These are phyloP conservation scores for Backusella morwellensis DNA, from an alignment of 192 early-diverging fungal species.

Conservation along the genomic window DNA sequence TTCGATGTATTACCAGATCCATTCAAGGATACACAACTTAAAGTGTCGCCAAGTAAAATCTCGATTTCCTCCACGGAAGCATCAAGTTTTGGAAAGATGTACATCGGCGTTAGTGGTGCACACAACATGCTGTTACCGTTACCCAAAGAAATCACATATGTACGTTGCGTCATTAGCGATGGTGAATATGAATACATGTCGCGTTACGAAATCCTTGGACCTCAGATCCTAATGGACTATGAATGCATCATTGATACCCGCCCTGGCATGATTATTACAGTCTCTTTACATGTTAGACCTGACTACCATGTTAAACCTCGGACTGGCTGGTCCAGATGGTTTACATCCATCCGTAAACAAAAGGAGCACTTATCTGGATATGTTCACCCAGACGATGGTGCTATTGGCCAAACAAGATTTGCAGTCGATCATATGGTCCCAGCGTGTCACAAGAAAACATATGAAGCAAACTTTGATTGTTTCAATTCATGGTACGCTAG, in stretches of 20 bases:
- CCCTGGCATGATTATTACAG: slow-evolving; percentile 23
- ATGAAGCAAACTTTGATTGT: slow-evolving; percentile 29
- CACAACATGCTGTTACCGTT: slow-evolving; percentile 20
- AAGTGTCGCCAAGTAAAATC: neutral
- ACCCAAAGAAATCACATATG: slow-evolving; percentile 26
- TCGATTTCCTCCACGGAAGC: slow-evolving; percentile 4
- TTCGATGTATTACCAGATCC: neutral
- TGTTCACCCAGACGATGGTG: slow-evolving; percentile 26
- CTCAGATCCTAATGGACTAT: slow-evolving; percentile 22
- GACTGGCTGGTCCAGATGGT: slow-evolving; percentile 8
- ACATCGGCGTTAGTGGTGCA: slow-evolving; percentile 14
- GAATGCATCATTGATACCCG: slow-evolving; percentile 21
- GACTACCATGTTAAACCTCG: slow-evolving; percentile 28
- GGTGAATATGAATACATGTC: slow-evolving; percentile 28
- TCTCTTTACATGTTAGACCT: slow-evolving; percentile 21
- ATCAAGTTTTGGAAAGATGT: slow-evolving; percentile 16
- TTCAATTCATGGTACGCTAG: slow-evolving; percentile 29
- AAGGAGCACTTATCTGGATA: slow-evolving; percentile 26
- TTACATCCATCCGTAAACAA: slow-evolving; percentile 24
- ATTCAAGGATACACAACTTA: neutral
- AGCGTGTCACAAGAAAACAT: slow-evolving; percentile 23
- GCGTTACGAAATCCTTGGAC: slow-evolving; percentile 17
- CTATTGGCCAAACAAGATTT: slow-evolving; percentile 29
- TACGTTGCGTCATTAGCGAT: slow-evolving; percentile 29
- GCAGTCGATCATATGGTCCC: slow-evolving; percentile 23